These are phyloP conservation scores for Chondrostereum purpureum DNA, from an alignment of 1,284 basidiomycete species.

Conservation along the genomic window DNA sequence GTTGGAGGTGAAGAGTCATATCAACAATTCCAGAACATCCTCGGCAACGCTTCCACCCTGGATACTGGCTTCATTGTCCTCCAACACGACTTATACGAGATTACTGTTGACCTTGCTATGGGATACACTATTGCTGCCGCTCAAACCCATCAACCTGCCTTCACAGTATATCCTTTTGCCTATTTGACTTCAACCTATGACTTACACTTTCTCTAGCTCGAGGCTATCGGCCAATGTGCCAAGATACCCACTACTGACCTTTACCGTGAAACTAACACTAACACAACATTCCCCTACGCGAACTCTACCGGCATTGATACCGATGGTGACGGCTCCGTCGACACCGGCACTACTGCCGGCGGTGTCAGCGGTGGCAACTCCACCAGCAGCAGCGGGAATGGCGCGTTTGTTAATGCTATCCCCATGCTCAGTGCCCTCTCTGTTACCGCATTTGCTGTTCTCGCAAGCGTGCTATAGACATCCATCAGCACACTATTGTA, in stretches of 20 bases:
- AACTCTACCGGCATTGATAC: constrained; percentile 16
- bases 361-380: constrained; percentile 3
- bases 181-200: neutral
- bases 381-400: constrained; percentile 1
- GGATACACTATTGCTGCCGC: constrained; percentile 81
- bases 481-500: neutral
- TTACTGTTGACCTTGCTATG: constrained; percentile 83
- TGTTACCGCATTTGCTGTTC: neutral
- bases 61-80: constrained; percentile 80
- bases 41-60: constrained; percentile 52
- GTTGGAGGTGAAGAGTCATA: constrained; percentile 54
- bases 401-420: constrained; percentile 1
- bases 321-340: constrained; percentile 9
- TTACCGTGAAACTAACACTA: constrained; percentile 60
- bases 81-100: constrained; percentile 80
- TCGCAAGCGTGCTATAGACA: neutral
- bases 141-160: constrained; percentile 47
- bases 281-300: constrained; percentile 49
- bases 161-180: constrained; percentile 40
- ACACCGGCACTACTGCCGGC: constrained; percentile 4
- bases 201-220: constrained; percentile 33
- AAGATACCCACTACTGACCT: constrained; percentile 46
- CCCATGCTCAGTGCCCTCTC: neutral
- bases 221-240: constrained; percentile 61
- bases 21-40: constrained; percentile 53